These are phyloP conservation scores for Penicillium sp. DNA, from an alignment of 2,329 filamentous ascomycete genomes.

Conservation along the genomic window DNA sequence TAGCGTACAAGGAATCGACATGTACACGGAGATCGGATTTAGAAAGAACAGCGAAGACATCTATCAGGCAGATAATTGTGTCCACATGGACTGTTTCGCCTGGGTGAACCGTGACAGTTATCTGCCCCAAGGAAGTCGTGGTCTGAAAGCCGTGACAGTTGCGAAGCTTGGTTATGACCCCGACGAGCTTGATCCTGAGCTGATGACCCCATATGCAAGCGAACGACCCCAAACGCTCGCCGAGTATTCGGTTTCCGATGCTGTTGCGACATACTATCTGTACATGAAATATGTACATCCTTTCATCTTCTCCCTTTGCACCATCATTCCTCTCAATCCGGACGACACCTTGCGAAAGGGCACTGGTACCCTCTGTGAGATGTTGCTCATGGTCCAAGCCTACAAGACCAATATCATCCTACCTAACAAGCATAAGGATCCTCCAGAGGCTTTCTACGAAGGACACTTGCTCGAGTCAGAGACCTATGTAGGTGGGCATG, in stretches of 20 bases:
- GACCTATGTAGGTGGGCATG: constrained; percentile 96
- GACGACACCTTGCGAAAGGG: constrained; percentile 93
- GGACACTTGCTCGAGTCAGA: constrained; percentile 94
- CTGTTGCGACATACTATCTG: constrained; percentile 95
- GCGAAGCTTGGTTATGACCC: constrained; percentile 98
- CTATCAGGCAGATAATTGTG: constrained; percentile 91
- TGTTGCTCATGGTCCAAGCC: constrained; percentile 98
- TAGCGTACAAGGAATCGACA: constrained; percentile 91
- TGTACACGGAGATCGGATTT: constrained; percentile 98
- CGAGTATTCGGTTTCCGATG: constrained; percentile 98
- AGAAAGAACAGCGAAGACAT: constrained; percentile 92
- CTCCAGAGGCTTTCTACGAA: constrained; percentile 91
- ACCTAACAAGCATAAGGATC: constrained; percentile 90
- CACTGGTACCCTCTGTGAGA: constrained; percentile 97
- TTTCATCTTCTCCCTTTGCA: constrained; percentile 98
- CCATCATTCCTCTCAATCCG: constrained; percentile 85
- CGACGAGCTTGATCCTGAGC: constrained; percentile 91
- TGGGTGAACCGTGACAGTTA: constrained; percentile 99
- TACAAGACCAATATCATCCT: constrained; percentile 87
- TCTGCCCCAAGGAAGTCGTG: constrained; percentile 91
- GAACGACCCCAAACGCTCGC: constrained; percentile 91
- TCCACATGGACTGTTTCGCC: constrained; percentile 97
- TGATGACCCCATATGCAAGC: constrained; percentile 85
- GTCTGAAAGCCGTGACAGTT: constrained; percentile 93
- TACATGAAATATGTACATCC: constrained; percentile 99